These are phyloP conservation scores for Nigrospora osmanthi DNA, from an alignment of 2,329 filamentous ascomycete species.

Conservation along the genomic window DNA sequence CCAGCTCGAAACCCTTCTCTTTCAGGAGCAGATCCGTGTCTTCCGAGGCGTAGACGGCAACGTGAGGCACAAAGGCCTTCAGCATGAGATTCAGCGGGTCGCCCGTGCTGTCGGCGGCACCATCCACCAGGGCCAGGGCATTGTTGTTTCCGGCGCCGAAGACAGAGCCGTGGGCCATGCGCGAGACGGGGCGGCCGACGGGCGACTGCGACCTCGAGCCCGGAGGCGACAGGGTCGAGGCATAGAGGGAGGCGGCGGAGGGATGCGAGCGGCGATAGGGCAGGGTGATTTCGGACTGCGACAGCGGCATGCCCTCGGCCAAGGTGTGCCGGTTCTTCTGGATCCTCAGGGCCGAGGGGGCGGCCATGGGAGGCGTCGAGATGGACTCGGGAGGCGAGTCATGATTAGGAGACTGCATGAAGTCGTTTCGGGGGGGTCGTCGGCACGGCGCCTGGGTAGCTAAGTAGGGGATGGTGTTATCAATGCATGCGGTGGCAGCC, in stretches of 20 bases:
- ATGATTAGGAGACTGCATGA: constrained; percentile 64
- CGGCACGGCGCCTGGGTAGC: too few relatives aligned
- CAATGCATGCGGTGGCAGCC: too few relatives aligned
- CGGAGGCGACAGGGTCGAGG: constrained; percentile 60
- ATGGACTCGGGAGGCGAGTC: constrained; percentile 54
- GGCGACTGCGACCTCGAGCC: constrained; percentile 63
- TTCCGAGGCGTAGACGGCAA: constrained; percentile 77
- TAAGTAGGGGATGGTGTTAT: not conserved
- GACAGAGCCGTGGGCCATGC: constrained; percentile 49
- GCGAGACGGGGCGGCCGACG: constrained; percentile 49
- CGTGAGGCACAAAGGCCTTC: constrained; percentile 79
- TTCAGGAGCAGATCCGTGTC: constrained; percentile 76
- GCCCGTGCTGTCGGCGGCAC: constrained; percentile 34
- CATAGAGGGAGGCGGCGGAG: constrained; percentile 53
- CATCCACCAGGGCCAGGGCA: constrained; percentile 32
- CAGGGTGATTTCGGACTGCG: constrained; percentile 44
- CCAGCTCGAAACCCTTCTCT: constrained; percentile 77
- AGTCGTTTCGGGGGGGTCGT: constrained; percentile 16
- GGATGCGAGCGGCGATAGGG: constrained; percentile 48
- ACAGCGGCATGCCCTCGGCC: constrained; percentile 35
- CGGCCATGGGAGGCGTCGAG: constrained; percentile 61
- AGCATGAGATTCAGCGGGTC: constrained; percentile 63
- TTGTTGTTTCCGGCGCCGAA: constrained; percentile 38
- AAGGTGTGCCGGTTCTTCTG: constrained; percentile 55
- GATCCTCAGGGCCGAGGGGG: constrained; percentile 49